phyloP scores from a whole-genome alignment of 129 eudicot species.

The Solidago caesia region DNA sequence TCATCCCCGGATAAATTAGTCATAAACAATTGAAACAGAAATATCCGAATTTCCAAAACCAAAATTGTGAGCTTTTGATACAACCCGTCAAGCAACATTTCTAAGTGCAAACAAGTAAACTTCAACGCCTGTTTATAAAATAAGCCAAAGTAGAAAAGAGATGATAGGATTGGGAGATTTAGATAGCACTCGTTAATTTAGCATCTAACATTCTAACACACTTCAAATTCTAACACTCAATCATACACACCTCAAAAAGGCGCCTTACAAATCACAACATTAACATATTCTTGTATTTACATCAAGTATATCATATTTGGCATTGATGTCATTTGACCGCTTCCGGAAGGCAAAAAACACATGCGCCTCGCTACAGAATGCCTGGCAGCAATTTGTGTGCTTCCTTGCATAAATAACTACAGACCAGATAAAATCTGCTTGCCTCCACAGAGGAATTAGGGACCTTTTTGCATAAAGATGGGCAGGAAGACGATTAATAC shows the following conservation, averaged over 20 bases:
- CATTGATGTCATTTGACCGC: neutral
- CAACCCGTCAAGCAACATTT: too few relatives aligned
- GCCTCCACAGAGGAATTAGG: neutral
- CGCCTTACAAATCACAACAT: neutral
- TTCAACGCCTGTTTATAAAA: neutral
- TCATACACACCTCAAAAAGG: neutral
- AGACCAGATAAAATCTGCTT: slow-evolving; percentile 8
- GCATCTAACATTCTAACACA: neutral
- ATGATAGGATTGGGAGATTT: neutral
- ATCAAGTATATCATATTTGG: neutral
- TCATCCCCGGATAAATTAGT: neutral
- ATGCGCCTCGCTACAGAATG: neutral
- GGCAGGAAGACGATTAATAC: slow-evolving; percentile 1
- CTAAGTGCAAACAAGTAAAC: neutral
- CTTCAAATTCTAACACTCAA: slow-evolving; percentile 7
- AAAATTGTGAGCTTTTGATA: too few relatives aligned
- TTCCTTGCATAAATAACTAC: neutral
- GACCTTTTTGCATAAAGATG: neutral
- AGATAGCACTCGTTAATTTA: neutral
- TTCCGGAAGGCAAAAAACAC: neutral
- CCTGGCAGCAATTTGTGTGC: neutral
- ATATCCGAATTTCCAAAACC: too few relatives aligned
- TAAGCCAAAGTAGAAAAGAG: neutral
- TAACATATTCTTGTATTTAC: slow-evolving; percentile 21
- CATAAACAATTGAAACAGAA: too few relatives aligned